These are phyloP conservation scores for Saccharomycopsis sp. DNA, from an alignment of 805 yeast genomes.

Conservation along the genomic window DNA sequence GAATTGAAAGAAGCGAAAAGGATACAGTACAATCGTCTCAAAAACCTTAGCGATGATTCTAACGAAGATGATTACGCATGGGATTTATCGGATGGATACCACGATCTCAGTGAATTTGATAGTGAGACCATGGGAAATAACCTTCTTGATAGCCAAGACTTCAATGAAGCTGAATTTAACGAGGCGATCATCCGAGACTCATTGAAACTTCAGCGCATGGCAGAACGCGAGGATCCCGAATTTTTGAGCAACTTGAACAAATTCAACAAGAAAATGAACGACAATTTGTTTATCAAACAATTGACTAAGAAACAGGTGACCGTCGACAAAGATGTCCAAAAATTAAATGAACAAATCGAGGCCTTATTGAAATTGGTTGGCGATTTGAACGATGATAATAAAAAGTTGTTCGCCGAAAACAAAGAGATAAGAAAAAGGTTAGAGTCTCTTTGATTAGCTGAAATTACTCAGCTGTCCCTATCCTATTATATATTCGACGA, in stretches of 20 bases:
- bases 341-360: conserved; percentile 6
- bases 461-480: too few species aligned
- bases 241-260: conserved; percentile 14
- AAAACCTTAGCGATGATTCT: conserved; percentile 66
- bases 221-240: conserved; percentile 15
- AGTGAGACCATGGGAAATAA: not conserved
- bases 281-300: conserved; percentile 1
- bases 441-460: too few species aligned
- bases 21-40: conserved; percentile 61
- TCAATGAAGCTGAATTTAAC: conserved; percentile 7
- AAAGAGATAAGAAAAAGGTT: conserved; percentile 1
- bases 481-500: too few species aligned
- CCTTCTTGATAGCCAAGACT: not conserved
- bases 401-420: not conserved
- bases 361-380: not conserved
- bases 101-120: conserved; percentile 23
- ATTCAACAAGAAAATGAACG: conserved; percentile 8
- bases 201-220: conserved; percentile 8
- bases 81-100: conserved; percentile 74
- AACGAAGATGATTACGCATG: conserved; percentile 73
- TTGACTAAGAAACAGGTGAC: conserved; percentile 3
- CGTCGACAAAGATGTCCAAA: conserved; percentile 8
- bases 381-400: conserved; percentile 4
- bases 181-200: conserved; percentile 12
- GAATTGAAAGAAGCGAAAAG: conserved; percentile 65